Evolutionary conservation across 345 rosid species (phyloP).

Genomic region (Boechera retrofracta): DNA sequence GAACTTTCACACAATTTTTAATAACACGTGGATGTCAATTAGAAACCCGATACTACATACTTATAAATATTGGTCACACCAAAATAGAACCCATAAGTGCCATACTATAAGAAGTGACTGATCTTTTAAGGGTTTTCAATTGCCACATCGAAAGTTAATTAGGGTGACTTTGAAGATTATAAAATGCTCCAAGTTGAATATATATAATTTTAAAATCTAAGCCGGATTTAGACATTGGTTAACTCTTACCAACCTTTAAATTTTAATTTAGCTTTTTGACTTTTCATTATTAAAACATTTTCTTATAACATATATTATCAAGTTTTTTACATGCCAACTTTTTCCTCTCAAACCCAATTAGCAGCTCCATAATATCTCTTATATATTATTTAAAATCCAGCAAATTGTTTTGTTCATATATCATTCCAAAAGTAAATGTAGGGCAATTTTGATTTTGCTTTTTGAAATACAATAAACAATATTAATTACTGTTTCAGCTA

Average conservation of each 20-base stretch:
- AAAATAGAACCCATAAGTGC: too few relatives aligned
- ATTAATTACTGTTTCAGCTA: not conserved
- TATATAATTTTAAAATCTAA: slow-evolving; percentile 6
- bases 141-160: not conserved
- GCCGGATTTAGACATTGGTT: slow-evolving; percentile 22
- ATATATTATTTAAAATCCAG: not conserved
- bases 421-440: not conserved
- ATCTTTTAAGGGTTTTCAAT: too few relatives aligned
- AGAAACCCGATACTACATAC: too few relatives aligned
- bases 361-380: not conserved
- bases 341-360: not conserved
- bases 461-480: not conserved
- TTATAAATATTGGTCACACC: too few relatives aligned
- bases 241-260: slow-evolving; percentile 21
- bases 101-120: too few relatives aligned
- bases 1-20: too few relatives aligned
- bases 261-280: slow-evolving; percentile 15
- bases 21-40: too few relatives aligned
- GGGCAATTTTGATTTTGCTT: not conserved
- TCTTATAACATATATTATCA: not conserved
- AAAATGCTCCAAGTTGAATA: slow-evolving; percentile 26
- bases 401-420: not conserved
- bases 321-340: too few relatives aligned
- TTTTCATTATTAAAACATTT: not conserved
- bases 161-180: not conserved